These are phyloP conservation scores for Clathrospora elynae DNA, from an alignment of 2,329 filamentous ascomycete genomes.

Conservation along the genomic window DNA sequence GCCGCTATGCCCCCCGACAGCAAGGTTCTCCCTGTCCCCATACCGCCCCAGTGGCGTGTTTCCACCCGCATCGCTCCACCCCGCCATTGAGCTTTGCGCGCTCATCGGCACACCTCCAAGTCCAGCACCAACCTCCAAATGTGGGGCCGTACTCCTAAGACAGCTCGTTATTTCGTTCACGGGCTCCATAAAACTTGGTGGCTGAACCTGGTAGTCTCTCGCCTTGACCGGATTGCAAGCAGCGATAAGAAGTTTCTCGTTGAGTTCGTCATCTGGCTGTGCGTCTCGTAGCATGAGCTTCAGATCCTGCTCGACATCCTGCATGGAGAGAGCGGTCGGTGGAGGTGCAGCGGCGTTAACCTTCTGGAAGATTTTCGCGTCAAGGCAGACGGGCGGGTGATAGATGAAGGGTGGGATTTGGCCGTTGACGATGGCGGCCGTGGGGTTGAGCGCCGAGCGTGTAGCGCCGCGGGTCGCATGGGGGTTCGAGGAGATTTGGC, in stretches of 20 bases:
- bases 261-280: slow-evolving; percentile 46
- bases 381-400: slow-evolving; percentile 51
- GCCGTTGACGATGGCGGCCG: slow-evolving; percentile 52
- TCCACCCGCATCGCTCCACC: slow-evolving; percentile 44
- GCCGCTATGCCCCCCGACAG: slow-evolving; percentile 32
- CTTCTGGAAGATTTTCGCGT: slow-evolving; percentile 53
- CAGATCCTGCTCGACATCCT: slow-evolving; percentile 57
- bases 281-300: slow-evolving; percentile 53
- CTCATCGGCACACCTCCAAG: slow-evolving; percentile 50
- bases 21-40: slow-evolving; percentile 30
- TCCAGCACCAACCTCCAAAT: slow-evolving; percentile 38
- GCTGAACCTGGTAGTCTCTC: slow-evolving; percentile 43
- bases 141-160: slow-evolving; percentile 37
- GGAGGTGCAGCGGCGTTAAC: slow-evolving; percentile 56
- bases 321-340: slow-evolving; percentile 49
- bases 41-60: slow-evolving; percentile 45
- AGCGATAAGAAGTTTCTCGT: slow-evolving; percentile 46
- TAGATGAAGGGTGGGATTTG: slow-evolving; percentile 50
- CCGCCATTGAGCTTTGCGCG: slow-evolving; percentile 46
- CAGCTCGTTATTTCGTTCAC: slow-evolving; percentile 42
- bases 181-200: slow-evolving; percentile 39
- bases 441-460: slow-evolving; percentile 61
- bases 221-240: slow-evolving; percentile 42
- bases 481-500: slow-evolving; percentile 63
- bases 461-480: slow-evolving; percentile 59